A percentile compares a stretch with the other conserved stretches of the same genome.
Evolutionary conservation across 1,284 basidiomycete genomes (phyloP).

Genomic region (Taiwanofungus camphoratus): DNA sequence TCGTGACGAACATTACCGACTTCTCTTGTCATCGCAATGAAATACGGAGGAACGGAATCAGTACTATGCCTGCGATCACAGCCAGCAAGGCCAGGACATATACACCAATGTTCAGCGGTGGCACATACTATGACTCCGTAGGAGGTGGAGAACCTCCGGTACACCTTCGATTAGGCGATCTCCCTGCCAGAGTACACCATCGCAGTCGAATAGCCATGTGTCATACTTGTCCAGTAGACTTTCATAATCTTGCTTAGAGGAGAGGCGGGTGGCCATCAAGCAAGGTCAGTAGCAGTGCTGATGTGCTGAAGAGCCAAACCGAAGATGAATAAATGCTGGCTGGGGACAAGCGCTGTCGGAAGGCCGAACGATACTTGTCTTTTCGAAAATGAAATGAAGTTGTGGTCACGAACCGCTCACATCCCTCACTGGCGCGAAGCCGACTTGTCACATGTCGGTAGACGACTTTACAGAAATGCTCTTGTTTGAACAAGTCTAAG

Average conservation of each 20-base stretch:
- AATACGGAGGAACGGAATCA: not conserved
- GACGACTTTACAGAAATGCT: too few species aligned
- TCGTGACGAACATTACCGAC: constrained; percentile 91
- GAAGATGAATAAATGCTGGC: not conserved
- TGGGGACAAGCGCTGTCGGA: too few species aligned
- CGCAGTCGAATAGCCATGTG: constrained; percentile 95
- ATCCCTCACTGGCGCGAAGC: too few species aligned
- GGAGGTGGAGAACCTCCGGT: constrained; percentile 62
- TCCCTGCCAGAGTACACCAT: constrained; percentile 94
- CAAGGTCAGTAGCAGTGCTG: not conserved
- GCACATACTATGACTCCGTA: constrained; percentile 59
- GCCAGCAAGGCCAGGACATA: not conserved
- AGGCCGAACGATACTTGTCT: too few species aligned
- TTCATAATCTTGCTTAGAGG: constrained; percentile 45
- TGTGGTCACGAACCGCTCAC: too few species aligned
- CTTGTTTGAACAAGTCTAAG: too few species aligned
- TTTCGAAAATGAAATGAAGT: too few species aligned
- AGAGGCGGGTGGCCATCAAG: constrained; percentile 22
- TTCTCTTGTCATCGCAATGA: constrained; percentile 71
- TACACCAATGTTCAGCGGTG: not conserved
- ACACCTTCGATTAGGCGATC: constrained; percentile 76
- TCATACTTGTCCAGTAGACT: constrained; percentile 73
- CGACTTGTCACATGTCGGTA: too few species aligned
- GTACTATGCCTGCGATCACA: not conserved
- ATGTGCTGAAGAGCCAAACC: not conserved